phyloP scores from a whole-genome alignment of 768 basidiomycete species.

The Tylopilus cervinicoccineus region DNA sequence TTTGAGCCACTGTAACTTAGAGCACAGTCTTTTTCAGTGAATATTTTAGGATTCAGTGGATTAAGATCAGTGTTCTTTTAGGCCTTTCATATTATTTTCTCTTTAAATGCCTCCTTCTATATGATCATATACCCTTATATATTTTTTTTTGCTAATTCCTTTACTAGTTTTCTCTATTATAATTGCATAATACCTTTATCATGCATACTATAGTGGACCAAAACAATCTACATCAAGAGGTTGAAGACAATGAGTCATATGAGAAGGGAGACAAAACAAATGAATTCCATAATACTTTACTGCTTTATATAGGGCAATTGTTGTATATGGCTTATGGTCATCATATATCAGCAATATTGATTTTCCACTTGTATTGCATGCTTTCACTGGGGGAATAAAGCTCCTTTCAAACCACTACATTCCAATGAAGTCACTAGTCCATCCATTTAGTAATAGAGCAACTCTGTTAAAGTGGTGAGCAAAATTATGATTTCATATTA shows the following conservation, averaged over 20 bases:
- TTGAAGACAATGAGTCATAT: background rate
- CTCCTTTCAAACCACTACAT: background rate
- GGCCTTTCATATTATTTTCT: background rate
- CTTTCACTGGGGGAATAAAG: background rate
- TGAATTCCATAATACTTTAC: background rate
- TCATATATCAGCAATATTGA: background rate
- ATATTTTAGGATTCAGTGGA: background rate
- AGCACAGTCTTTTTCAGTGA: background rate
- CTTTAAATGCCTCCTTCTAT: background rate
- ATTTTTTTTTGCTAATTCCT: background rate
- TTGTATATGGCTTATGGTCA: background rate
- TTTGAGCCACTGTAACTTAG: too few species aligned
- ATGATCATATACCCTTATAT: background rate
- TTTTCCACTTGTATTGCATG: background rate
- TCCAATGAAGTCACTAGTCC: background rate
- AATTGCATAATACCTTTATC: background rate
- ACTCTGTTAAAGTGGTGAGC: too few species aligned
- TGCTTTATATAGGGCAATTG: background rate
- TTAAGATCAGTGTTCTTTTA: background rate
- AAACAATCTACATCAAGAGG: background rate
- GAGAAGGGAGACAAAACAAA: background rate
- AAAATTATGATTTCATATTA: too few species aligned
- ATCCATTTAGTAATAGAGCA: background rate
- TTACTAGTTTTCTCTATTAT: background rate
- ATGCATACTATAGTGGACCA: background rate